Evolutionary conservation across 306 rosid genomes (phyloP), one percentile per base, ranked within the genome.

Genomic region (Quercus aquifolioides): DNA sequence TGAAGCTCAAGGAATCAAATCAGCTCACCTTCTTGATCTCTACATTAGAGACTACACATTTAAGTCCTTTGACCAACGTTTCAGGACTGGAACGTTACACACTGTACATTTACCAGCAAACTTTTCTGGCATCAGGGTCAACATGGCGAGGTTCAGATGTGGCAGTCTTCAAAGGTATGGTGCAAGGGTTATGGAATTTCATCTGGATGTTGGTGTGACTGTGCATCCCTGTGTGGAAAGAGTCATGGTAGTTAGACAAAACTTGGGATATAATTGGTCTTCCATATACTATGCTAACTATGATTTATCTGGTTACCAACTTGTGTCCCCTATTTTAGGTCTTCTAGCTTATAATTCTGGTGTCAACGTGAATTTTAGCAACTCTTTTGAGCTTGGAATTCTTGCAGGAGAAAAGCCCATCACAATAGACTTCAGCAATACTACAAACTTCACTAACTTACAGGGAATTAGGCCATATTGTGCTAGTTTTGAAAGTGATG

Each of bases 121-220:
- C 77, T 83, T 95, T 58, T 90, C 99, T 2, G 96, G 93, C 84
- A 89, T 95, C 82, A 46, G 63, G 43, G 90, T 90, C 5, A 88
- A 88, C 60, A 80, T 85, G 6, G 88, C 81, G 60, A 89, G 97
- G 81, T 87, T 82, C 71, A 82, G 99, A 71, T 95, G 99, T 74
- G 98, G 99, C 3, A 95, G 99, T 87, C 84, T 95, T 69, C 79
- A 84, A 72, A 81, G 96, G 86, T 95, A 95, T 33, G 99, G 99
- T 41, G 94, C 98, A 1, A 59, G 83, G 41, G 80, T 95, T 13
- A 89, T 88, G 82, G 98, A 95, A 69, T 95, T 95, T 30, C 91
- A 80, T 81, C 87, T 95, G 7, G 83, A 79, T 70, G 49, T 78
- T 31, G 99, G 96, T 62, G 90, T 93, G n/a, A 77, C 84, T 15